These are phyloP conservation scores for Vaccinium corymbosum DNA, from an alignment of 148 eudicot genomes.

Conservation along the genomic window DNA sequence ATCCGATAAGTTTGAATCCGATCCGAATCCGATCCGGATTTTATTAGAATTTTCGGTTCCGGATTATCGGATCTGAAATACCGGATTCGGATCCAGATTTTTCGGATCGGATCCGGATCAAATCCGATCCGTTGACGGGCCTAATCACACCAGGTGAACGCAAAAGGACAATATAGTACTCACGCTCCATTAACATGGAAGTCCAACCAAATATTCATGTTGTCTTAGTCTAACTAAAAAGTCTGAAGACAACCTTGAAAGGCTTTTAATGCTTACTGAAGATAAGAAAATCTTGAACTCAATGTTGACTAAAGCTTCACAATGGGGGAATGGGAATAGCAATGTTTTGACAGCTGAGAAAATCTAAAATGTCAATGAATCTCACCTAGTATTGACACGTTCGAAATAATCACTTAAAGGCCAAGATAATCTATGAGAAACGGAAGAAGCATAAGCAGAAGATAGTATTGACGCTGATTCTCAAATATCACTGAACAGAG, in stretches of 20 bases:
- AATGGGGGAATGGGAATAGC: background rate
- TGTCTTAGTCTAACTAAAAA: background rate
- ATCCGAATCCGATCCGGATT: too few relatives aligned
- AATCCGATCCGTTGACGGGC: too few relatives aligned
- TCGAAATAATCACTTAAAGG: background rate
- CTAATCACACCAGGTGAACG: slow-evolving; percentile 6
- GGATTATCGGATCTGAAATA: too few relatives aligned
- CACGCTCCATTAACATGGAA: background rate
- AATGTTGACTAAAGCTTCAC: slow-evolving; percentile 1
- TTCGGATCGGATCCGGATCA: too few relatives aligned
- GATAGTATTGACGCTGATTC: background rate
- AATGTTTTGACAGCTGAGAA: background rate
- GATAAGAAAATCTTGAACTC: background rate
- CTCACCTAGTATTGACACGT: background rate
- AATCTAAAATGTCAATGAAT: background rate
- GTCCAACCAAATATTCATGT: background rate
- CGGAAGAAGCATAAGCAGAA: background rate
- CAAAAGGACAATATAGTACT: background rate
- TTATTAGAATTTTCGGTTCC: too few relatives aligned
- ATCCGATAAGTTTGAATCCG: too few relatives aligned
- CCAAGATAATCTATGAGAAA: background rate
- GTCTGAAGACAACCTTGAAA: background rate
- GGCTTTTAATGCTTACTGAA: background rate
- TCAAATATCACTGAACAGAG: too few relatives aligned
- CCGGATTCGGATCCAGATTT: too few relatives aligned